phyloP scores from a whole-genome alignment of 225 moss, liverwort and hornwort species.

The Climacium dendroides region DNA sequence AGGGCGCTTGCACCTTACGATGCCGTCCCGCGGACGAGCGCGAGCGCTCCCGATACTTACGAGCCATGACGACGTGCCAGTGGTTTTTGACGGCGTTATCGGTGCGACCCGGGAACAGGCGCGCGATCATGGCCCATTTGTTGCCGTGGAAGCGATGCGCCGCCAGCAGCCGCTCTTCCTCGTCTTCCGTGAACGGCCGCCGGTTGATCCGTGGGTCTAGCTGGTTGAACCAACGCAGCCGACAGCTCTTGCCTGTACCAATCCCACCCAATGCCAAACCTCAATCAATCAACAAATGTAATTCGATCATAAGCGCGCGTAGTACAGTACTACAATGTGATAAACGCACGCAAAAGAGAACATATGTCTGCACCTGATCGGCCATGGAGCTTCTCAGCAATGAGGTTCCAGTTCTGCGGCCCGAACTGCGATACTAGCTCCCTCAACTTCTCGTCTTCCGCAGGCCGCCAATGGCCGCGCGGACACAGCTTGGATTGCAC shows the following conservation, averaged over 20 bases:
- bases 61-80: conserved; percentile 93
- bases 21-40: conserved; percentile 54
- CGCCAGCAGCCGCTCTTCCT: conserved; percentile 79
- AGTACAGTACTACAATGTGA: neutral
- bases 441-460: conserved; percentile 84
- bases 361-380: conserved; percentile 52
- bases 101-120: conserved; percentile 83
- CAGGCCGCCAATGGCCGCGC: conserved; percentile 91
- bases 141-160: conserved; percentile 94
- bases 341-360: neutral
- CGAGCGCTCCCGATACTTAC: conserved; percentile 76
- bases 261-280: neutral
- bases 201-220: conserved; percentile 93
- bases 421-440: conserved; percentile 84
- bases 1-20: conserved; percentile 51
- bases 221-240: conserved; percentile 96
- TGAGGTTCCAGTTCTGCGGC: conserved; percentile 99
- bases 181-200: conserved; percentile 80
- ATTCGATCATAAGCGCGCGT: neutral
- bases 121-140: conserved; percentile 98
- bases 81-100: conserved; percentile 99
- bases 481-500: conserved; percentile 86
- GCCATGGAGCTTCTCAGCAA: conserved; percentile 96
- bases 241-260: conserved; percentile 76
- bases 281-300: neutral